phyloP scores from a whole-genome alignment of 179 eudicot genomes.

The Monotropa hypopitys region DNA sequence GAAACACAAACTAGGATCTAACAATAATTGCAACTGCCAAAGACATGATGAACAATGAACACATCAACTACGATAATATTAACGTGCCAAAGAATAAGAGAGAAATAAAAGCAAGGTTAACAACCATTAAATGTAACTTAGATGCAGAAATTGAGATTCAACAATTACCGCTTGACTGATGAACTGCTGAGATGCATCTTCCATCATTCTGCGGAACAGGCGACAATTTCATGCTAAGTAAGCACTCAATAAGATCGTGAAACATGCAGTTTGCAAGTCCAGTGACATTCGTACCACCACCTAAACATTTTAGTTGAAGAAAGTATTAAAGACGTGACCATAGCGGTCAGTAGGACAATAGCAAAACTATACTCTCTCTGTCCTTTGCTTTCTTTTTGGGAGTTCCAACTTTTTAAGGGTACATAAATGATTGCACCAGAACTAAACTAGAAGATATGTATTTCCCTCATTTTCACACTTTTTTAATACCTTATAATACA shows the following conservation, averaged over 20 bases:
- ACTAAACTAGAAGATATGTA: background rate
- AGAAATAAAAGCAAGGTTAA: background rate
- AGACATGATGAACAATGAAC: background rate
- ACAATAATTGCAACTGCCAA: background rate
- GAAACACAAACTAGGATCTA: background rate
- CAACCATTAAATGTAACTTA: background rate
- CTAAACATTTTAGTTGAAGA: conserved; percentile 7
- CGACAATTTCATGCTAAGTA: conserved; percentile 52
- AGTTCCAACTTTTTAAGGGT: background rate
- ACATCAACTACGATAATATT: background rate
- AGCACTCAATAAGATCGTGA: conserved; percentile 47
- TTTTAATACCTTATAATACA: too few relatives aligned
- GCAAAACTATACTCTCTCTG: background rate
- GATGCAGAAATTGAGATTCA: background rate
- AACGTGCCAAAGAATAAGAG: background rate
- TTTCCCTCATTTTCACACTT: background rate
- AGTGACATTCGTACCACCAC: conserved; percentile 15
- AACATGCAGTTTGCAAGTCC: conserved; percentile 44
- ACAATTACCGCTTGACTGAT: conserved; percentile 71
- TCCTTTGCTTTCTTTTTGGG: background rate
- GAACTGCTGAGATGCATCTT: conserved; percentile 38
- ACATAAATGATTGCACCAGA: background rate
- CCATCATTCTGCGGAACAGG: conserved; percentile 33
- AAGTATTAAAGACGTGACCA: background rate
- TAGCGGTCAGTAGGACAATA: background rate